Base-by-base conservation (phyloP, 1,139 yeast genomes). In the Petasospora fabianii region DNA sequence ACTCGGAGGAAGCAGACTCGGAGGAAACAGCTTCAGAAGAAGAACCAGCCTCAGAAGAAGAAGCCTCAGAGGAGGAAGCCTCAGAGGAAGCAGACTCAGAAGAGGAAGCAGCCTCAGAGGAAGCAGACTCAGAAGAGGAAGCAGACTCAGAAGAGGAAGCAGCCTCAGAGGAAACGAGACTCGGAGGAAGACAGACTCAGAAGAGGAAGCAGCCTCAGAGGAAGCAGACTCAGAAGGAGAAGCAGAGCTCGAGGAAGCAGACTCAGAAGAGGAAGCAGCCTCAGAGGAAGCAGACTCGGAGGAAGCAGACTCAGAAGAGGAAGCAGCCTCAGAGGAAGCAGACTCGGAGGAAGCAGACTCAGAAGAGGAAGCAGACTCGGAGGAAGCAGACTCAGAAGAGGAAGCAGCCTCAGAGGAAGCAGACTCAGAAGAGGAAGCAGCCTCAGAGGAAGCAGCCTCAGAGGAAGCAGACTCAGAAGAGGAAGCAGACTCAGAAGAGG, bases 161-260 rank as follows among this genome's bases (percentile, higher is more conserved):
- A 20, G 22, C 22, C 22, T 20, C 22, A 20, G 22, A 20, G 10
- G 22, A 20, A n/a, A n/a, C n/a, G n/a, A n/a, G n/a, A n/a, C n/a
- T 13, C 27, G 28, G 17, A 13, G 9, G 11, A 16, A 27, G n/a
- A n/a, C 12, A 8, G 15, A 19, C 4, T 5, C 14, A 29, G 31
- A 18, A n/a, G 16, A 15, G n/a, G 22, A 29, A 14, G 10, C 9
- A 29, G 24, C 10, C 9, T 12, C 7, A 6, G 21, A 16, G 17
- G 30, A 15, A 27, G 30, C 6, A 13, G 28, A 6, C 11, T 21
- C 5, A n/a, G 28, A 14, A n/a, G 35, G 4, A 19, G 30, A 18
- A 13, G 35, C 26, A n/a, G n/a, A n/a, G 9, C 24, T 12, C 13
- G n/a, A 4, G n/a, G 35, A 33, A 26, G 35, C 5, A 14, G 24